These are phyloP conservation scores for Calocera cornea DNA, from an alignment of 768 basidiomycete species.

Conservation along the genomic window DNA sequence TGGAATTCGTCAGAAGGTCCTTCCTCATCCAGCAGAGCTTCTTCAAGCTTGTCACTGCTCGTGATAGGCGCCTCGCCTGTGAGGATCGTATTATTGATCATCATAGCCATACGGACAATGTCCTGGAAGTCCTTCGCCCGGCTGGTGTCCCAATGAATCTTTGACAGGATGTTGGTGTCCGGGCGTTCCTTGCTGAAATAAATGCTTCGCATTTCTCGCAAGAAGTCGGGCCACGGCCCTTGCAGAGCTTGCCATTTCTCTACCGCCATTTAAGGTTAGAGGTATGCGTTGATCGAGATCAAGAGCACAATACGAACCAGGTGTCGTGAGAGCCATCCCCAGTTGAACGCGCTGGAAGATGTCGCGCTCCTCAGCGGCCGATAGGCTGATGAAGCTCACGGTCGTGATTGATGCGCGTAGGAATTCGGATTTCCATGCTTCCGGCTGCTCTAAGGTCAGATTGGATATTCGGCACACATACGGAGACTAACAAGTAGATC, in stretches of 20 bases:
- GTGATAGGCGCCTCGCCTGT: neutral
- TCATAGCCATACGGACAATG: neutral
- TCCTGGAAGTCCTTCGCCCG: neutral
- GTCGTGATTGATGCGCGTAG: neutral
- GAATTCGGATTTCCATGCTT: neutral
- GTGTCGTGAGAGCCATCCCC: neutral
- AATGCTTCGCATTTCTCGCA: neutral
- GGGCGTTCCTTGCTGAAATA: neutral
- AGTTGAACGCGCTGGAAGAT: neutral
- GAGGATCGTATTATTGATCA: neutral
- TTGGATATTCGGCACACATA: too few species aligned
- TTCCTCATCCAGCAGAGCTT: neutral
- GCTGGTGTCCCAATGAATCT: neutral
- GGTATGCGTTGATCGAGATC: neutral
- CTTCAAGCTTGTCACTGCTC: neutral
- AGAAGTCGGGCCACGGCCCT: neutral
- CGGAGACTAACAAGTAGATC: neutral
- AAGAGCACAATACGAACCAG: neutral
- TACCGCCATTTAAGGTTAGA: neutral
- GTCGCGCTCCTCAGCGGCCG: neutral
- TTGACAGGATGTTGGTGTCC: neutral
- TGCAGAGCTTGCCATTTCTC: constrained; percentile 1
- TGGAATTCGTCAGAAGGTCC: neutral
- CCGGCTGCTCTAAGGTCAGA: neutral
- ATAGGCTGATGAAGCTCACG: neutral